These are phyloP conservation scores for Hygrocybe punicea DNA, from an alignment of 768 basidiomycete species.

Conservation along the genomic window DNA sequence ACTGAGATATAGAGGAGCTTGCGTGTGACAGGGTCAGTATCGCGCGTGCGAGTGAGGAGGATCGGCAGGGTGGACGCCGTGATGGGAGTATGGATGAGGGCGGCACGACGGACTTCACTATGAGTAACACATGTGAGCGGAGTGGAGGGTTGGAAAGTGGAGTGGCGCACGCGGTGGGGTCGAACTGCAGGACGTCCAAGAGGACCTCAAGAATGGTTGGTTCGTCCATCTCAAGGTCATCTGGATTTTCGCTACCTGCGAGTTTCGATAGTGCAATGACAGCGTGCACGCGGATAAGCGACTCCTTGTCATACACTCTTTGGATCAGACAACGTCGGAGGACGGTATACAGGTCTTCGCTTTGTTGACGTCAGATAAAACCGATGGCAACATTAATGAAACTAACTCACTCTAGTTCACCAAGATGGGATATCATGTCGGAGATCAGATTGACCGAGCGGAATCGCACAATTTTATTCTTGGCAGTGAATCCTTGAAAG, in stretches of 20 bases:
- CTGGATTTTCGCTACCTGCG: conserved; percentile 65
- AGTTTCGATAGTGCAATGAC: conserved; percentile 76
- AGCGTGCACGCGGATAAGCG: conserved; percentile 78
- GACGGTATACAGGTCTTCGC: conserved; percentile 75
- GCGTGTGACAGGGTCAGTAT: conserved; percentile 77
- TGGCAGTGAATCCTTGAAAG: conserved; percentile 78
- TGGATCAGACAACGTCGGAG: conserved; percentile 70
- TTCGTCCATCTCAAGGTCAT: conserved; percentile 46
- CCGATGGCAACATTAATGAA: neutral
- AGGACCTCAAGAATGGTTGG: conserved; percentile 62
- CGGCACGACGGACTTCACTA: conserved; percentile 92
- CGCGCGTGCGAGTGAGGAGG: conserved; percentile 78
- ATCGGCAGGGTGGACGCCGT: conserved; percentile 56
- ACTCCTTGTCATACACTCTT: conserved; percentile 84
- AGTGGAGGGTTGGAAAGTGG: too few species aligned
- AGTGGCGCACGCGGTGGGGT: conserved; percentile 62
- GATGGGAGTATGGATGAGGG: conserved; percentile 72
- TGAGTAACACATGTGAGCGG: too few species aligned
- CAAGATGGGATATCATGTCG: conserved; percentile 79
- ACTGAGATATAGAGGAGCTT: conserved; percentile 72
- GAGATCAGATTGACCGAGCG: conserved; percentile 79
- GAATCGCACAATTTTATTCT: conserved; percentile 86
- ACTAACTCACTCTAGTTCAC: conserved; percentile 80
- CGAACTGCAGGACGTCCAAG: conserved; percentile 64
- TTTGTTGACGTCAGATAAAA: conserved; percentile 28